Conservation (phyloP, 495 filamentous ascomycete genomes). For the Rhizodiscina lignyota region DNA sequence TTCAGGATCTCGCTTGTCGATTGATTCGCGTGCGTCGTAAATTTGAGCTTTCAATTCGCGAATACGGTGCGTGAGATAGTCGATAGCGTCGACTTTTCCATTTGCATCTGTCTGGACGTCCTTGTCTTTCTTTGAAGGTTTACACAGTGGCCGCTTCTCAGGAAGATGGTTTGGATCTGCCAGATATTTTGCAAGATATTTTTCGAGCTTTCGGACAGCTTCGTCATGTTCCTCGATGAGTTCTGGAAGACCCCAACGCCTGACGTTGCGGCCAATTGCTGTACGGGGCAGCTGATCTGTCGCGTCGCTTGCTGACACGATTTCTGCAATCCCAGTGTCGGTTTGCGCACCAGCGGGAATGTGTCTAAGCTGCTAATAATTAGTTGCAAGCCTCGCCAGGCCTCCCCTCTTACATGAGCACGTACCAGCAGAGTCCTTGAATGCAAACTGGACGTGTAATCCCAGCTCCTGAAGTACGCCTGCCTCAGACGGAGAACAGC, state of each 20-base stretch:
- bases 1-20: conserved; percentile 77
- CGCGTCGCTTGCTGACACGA: conserved; percentile 60
- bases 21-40: conserved; percentile 57
- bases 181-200: conserved; percentile 72
- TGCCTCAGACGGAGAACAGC: conserved; percentile 52
- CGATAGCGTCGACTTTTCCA: conserved; percentile 80
- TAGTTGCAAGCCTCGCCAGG: conserved; percentile 5
- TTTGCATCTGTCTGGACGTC: conserved; percentile 36
- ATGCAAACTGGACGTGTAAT: conserved; percentile 80
- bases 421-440: conserved; percentile 81
- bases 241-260: conserved; percentile 62
- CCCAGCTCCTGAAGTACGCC: conserved; percentile 67
- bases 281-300: conserved; percentile 61
- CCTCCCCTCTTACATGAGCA: conserved; percentile 8
- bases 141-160: conserved; percentile 57
- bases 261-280: conserved; percentile 80
- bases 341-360: conserved; percentile 55
- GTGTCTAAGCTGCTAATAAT: conserved; percentile 50
- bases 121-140: conserved; percentile 24
- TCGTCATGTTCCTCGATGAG: conserved; percentile 74
- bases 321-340: conserved; percentile 71
- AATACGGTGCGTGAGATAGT: conserved; percentile 79
- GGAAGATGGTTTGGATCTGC: conserved; percentile 74
- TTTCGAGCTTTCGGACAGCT: conserved; percentile 66
- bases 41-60: conserved; percentile 68